phyloP scores from a whole-genome alignment of 192 early-diverging fungal species.

The Chytriomyces hyalinus region DNA sequence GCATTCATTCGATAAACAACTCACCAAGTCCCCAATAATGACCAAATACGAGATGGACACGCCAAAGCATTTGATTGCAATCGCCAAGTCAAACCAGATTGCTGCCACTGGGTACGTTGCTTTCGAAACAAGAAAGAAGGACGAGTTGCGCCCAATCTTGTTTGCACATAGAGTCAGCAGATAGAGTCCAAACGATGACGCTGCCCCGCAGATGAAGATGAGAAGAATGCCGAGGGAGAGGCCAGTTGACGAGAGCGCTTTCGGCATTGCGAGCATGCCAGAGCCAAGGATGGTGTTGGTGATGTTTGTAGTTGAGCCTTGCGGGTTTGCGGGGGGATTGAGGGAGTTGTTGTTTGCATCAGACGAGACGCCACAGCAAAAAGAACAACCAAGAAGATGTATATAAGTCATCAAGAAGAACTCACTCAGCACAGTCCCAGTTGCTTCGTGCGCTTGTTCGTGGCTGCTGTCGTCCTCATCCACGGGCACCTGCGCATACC shows the following conservation, averaged over 20 bases:
- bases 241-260: slow-evolving; percentile 84
- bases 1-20: slow-evolving; percentile 15
- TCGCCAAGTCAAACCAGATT: slow-evolving; percentile 91
- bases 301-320: slow-evolving; percentile 76
- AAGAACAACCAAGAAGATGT: neutral
- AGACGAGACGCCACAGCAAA: neutral
- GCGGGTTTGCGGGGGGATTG: neutral
- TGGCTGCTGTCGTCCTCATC: slow-evolving; percentile 19
- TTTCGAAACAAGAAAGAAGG: slow-evolving; percentile 89
- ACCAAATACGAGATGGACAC: slow-evolving; percentile 94
- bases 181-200: slow-evolving; percentile 83
- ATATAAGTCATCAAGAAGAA: too few relatives aligned
- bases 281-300: slow-evolving; percentile 96
- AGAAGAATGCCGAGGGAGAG: slow-evolving; percentile 80
- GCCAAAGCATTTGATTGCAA: slow-evolving; percentile 98
- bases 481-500: neutral
- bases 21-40: slow-evolving; percentile 91
- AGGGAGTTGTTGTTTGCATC: neutral
- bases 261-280: slow-evolving; percentile 97
- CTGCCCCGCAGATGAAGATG: slow-evolving; percentile 74
- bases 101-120: slow-evolving; percentile 91
- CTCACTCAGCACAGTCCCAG: slow-evolving; percentile 65
- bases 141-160: slow-evolving; percentile 75
- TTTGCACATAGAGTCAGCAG: slow-evolving; percentile 80
- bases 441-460: slow-evolving; percentile 26